Evolutionary conservation across 2,329 filamentous ascomycete genomes (phyloP), one percentile per base, ranked within the genome.

Genomic region (Calonectria pseudoturangicola): DNA sequence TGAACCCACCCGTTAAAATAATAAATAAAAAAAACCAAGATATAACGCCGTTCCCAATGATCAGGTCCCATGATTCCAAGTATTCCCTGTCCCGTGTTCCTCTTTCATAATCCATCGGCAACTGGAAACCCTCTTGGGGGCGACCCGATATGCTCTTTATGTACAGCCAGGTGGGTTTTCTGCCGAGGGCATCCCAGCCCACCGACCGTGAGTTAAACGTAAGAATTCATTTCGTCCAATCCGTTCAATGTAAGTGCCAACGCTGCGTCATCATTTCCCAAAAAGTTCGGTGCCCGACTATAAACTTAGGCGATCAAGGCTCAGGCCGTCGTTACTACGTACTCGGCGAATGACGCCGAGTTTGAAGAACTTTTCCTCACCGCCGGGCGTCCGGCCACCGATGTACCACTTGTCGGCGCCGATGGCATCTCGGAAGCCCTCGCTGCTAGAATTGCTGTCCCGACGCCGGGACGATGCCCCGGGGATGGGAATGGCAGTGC

Each of bases 311-410:
- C 93, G 89, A 84, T 96, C 94, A 70, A 95, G 84, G 78, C 93
- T 95, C 78, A 95, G 83, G 50, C 93, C 89, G 81, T 95, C 94
- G 68, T 93, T 92, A 82, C 94, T 96, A 80, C 91, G 88, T 70
- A 94, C 91, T 68, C 93, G 86, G 81, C 92, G 90, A 62, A 96
- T 91, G 75, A 96, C 93, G 51, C 93, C 93, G 54, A 96, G 85
- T 85, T 95, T 95, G 83, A 95, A 96, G 85, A 95, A 95, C 79
- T 91, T 90, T 82, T 96, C 94, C 80, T 96, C 94, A n/a, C 94
- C 94, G 1, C 86, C 89, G 1, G 93, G 93, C 33, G 93, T 95
- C 80, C 93, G 87, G 8, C 94, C 94, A 27, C 94, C 94, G 68
- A 96, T 94, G 80, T 95, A 96, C 93, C 93, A 95, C 84, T 94